Base-by-base conservation (phyloP, 148 eudicot species). In the Spergularia bocconei region DNA sequence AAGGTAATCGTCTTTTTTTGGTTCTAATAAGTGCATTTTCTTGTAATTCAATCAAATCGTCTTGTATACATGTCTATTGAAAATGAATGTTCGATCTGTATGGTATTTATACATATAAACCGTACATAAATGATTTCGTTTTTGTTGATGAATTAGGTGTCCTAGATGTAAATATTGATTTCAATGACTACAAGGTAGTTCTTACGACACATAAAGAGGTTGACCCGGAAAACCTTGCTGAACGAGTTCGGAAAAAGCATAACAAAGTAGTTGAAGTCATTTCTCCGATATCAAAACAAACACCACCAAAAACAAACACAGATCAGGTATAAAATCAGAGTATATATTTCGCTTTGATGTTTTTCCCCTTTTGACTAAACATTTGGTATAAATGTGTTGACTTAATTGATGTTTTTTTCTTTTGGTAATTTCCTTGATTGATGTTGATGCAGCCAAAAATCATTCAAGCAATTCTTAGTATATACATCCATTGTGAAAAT, bases 401-500 rank as follows among this genome's bases (percentile, higher is more conserved):
- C 19, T n/a, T n/a, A n/a, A n/a, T n/a, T n/a, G n/a, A n/a, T n/a
- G n/a, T n/a, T n/a, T n/a, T n/a, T n/a, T n/a, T n/a, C n/a, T n/a
- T n/a, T n/a, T n/a, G n/a, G n/a, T n/a, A n/a, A n/a, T n/a, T n/a
- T n/a, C n/a, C 50, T 29, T 11, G 13, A 11, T 47, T 8, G 59
- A 19, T 16, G 29, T 44, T 39, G 13, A 29, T 71, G 77, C 82
- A 90, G 89, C 82, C 85, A 2, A 84, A 83, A 75, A 85, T 79
- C 29, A 62, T 86, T 1, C 87, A 79, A 75, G 89, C 81, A 36
- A 67, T 77, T 50, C 79, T 91, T 69, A 85, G 79, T 64, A 63
- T 91, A 1, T 74, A 81, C 67, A 70, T 91, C 81, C 96, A 88
- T 57, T 91, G 96, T 68, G 85, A 86, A 67, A 85, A 88, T 33